Conservation (phyloP, 805 yeast genomes). For the Starmerella powellii region DNA sequence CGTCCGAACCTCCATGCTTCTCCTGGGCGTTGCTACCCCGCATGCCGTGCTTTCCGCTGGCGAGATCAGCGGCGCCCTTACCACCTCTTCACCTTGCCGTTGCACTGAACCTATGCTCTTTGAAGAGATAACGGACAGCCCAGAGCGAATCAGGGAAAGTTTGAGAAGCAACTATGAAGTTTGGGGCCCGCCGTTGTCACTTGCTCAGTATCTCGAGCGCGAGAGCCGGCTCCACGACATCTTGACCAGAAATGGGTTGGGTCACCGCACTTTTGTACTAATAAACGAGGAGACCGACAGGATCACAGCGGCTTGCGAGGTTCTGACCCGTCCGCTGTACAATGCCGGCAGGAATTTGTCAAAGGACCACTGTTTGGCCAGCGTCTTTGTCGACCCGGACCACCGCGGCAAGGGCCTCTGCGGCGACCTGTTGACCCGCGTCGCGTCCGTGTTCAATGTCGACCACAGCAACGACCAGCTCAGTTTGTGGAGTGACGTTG, state of each 20-base stretch:
- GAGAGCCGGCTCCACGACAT: slow-evolving; percentile 5
- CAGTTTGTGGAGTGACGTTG: slow-evolving; percentile 19
- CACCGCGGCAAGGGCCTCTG: slow-evolving; percentile 10
- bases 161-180: slow-evolving; percentile 6
- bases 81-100: background rate
- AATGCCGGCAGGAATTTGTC: slow-evolving; percentile 5
- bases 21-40: background rate
- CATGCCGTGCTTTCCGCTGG: background rate
- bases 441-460: background rate
- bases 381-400: slow-evolving; percentile 8
- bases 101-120: background rate
- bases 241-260: background rate
- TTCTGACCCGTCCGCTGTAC: slow-evolving; percentile 15
- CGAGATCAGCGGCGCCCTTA: too few relatives aligned
- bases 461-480: slow-evolving; percentile 2
- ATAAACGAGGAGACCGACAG: background rate
- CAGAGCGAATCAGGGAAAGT: slow-evolving; percentile 1
- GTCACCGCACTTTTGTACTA: slow-evolving; percentile 8
- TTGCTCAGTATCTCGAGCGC: slow-evolving; percentile 8
- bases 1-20: too few relatives aligned
- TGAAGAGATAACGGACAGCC: slow-evolving; percentile 10
- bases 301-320: slow-evolving; percentile 12
- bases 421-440: slow-evolving; percentile 2
- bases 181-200: slow-evolving; percentile 12
- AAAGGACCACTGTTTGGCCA: slow-evolving; percentile 12